Evolutionary conservation across 345 rosid genomes (phyloP).

Genomic region (Psidium guajava): DNA sequence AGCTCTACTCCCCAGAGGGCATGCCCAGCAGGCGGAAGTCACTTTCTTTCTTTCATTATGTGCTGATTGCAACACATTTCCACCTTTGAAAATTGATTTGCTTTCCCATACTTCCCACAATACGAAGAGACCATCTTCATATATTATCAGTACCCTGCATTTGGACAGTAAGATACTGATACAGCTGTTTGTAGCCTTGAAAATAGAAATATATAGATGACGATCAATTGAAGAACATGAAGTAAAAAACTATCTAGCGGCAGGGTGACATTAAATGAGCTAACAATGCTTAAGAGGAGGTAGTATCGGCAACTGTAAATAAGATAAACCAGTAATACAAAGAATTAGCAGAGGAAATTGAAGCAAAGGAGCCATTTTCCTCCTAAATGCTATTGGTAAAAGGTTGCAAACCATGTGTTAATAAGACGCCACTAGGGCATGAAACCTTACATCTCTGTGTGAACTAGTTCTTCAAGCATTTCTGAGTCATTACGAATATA

Average conservation of each 20-base stretch:
- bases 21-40: slow-evolving; percentile 84
- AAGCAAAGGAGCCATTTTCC: neutral
- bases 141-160: slow-evolving; percentile 66
- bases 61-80: slow-evolving; percentile 33
- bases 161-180: neutral
- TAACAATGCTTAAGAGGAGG: neutral
- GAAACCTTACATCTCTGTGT: neutral
- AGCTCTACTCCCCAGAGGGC: slow-evolving; percentile 75
- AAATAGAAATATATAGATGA: neutral
- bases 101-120: slow-evolving; percentile 79
- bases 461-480: neutral
- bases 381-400: neutral
- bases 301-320: neutral
- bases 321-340: neutral
- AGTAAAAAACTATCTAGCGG: neutral
- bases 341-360: neutral
- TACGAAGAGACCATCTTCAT: slow-evolving; percentile 51
- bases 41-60: slow-evolving; percentile 56
- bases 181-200: neutral
- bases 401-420: neutral
- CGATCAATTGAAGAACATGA: neutral
- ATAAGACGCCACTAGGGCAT: neutral
- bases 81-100: slow-evolving; percentile 47
- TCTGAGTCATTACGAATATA: neutral
- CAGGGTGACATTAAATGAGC: neutral